Evolutionary conservation across 1,139 yeast genomes (phyloP).

Genomic region (Candida smagusa): DNA sequence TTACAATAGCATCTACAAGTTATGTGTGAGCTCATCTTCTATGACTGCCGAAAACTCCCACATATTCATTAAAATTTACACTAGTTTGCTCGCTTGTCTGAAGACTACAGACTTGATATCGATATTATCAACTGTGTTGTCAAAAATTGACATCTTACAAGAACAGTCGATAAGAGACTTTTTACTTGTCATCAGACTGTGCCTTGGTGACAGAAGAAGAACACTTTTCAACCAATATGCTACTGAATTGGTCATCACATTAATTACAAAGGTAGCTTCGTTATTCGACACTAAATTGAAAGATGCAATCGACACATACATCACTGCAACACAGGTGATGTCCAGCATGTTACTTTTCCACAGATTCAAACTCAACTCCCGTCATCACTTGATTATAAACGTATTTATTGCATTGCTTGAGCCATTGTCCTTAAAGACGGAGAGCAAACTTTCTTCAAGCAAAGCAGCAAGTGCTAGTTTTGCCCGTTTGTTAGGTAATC

Average conservation of each 20-base stretch:
- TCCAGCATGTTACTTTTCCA: conserved; percentile 64
- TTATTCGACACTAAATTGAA: conserved; percentile 1
- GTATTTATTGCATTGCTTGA: conserved; percentile 49
- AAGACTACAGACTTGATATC: conserved; percentile 13
- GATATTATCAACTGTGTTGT: conserved; percentile 7
- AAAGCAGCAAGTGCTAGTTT: conserved; percentile 41
- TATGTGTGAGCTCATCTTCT: conserved; percentile 10
- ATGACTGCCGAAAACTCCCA: conserved; percentile 6
- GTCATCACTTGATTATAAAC: conserved; percentile 64
- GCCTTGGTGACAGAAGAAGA: conserved; percentile 54
- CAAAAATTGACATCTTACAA: conserved; percentile 1
- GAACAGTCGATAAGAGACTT: conserved; percentile 8
- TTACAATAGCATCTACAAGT: conserved; percentile 8
- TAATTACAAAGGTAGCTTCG: conserved; percentile 26
- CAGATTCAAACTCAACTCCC: conserved; percentile 63
- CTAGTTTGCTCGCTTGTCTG: conserved; percentile 7
- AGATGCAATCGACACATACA: conserved; percentile 23
- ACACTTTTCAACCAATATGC: conserved; percentile 59
- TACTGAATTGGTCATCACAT: conserved; percentile 49
- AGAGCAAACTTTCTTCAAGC: conserved; percentile 13
- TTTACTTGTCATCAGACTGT: conserved; percentile 26
- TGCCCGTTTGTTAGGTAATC: conserved; percentile 59
- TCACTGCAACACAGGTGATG: conserved; percentile 39
- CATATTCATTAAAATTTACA: conserved; percentile 6
- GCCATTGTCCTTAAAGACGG: conserved; percentile 31